phyloP scores from a whole-genome alignment of 768 basidiomycete species.

The Boletus sp. region DNA sequence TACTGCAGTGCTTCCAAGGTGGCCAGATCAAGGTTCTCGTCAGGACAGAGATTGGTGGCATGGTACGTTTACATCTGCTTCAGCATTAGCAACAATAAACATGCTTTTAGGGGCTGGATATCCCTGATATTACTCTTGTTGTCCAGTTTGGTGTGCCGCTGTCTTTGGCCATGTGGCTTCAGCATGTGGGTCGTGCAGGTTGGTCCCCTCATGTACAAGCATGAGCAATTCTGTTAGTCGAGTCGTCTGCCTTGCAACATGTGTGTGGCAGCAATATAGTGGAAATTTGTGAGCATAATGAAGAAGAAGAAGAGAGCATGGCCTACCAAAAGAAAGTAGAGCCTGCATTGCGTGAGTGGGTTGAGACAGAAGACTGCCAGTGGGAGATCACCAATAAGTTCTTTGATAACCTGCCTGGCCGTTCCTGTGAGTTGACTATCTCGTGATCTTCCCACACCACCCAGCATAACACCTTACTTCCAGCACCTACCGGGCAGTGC shows the following conservation, averaged over 20 bases:
- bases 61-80: neutral
- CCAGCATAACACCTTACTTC: too few relatives aligned
- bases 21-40: neutral
- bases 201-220: neutral
- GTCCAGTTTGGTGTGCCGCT: slow-evolving; percentile 32
- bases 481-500: too few relatives aligned
- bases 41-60: neutral
- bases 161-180: slow-evolving; percentile 1
- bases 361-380: neutral
- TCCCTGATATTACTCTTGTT: slow-evolving; percentile 35
- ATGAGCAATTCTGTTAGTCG: neutral
- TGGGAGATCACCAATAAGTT: neutral
- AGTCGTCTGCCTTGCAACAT: neutral
- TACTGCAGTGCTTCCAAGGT: neutral
- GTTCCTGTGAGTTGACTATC: too few relatives aligned
- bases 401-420: neutral
- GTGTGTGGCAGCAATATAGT: neutral
- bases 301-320: neutral
- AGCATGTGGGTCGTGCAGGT: neutral
- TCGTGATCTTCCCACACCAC: too few relatives aligned
- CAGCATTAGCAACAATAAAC: neutral
- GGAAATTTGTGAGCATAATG: neutral
- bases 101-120: slow-evolving; percentile 34
- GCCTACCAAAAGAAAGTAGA: neutral
- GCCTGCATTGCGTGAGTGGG: neutral